phyloP scores from a whole-genome alignment of 192 early-diverging fungal genomes.

The Rhizoclosmatium globosum region DNA sequence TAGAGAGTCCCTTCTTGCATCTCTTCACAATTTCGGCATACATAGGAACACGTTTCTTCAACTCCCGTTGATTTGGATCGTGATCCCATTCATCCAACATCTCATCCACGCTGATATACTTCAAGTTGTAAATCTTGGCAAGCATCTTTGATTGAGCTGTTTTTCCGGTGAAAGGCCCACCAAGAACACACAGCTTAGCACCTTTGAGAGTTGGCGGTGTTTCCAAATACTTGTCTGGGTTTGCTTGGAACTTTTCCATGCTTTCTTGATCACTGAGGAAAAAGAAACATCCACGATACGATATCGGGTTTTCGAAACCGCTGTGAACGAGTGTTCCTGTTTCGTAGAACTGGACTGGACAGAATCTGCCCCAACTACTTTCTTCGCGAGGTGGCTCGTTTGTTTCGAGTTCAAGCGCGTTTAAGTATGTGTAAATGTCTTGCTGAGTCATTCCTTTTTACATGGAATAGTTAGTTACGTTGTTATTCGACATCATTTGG shows the following conservation, averaged over 20 bases:
- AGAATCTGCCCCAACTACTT: constrained; percentile 49
- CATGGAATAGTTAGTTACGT: neutral
- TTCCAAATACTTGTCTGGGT: constrained; percentile 57
- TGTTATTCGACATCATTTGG: neutral
- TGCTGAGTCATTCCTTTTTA: constrained; percentile 24
- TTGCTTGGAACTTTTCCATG: constrained; percentile 43
- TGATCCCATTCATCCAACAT: constrained; percentile 48
- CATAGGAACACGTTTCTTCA: constrained; percentile 28
- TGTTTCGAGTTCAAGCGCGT: constrained; percentile 42
- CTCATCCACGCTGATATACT: constrained; percentile 50
- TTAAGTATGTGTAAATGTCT: constrained; percentile 48
- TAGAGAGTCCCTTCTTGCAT: constrained; percentile 24
- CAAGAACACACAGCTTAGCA: constrained; percentile 48
- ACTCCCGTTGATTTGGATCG: constrained; percentile 27
- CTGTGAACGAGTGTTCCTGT: constrained; percentile 27
- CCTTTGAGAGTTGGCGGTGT: constrained; percentile 34
- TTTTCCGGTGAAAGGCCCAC: constrained; percentile 60
- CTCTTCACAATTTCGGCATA: constrained; percentile 40
- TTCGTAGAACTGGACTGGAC: constrained; percentile 51
- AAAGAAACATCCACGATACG: constrained; percentile 56
- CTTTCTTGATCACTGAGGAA: constrained; percentile 44
- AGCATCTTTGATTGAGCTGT: constrained; percentile 55
- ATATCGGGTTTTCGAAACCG: constrained; percentile 30
- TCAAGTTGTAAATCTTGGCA: constrained; percentile 48
- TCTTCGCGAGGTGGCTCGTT: constrained; percentile 55